Percentiles rank a stretch among this genome's conserved stretches.
phyloP scores from a whole-genome alignment of 176 grass and related monocot species.

The Luzula sylvatica region DNA sequence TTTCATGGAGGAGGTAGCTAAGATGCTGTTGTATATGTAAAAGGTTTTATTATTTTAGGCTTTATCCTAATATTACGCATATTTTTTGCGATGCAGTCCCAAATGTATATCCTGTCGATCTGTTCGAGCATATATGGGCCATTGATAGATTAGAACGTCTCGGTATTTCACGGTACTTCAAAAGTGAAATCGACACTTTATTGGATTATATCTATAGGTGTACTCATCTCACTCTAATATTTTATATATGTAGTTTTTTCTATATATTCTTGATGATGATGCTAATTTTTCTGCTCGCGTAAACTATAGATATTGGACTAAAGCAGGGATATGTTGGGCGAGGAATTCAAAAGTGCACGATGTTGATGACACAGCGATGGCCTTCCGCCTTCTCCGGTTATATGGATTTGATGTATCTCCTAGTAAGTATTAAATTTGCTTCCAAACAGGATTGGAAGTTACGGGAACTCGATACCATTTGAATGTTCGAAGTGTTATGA shows the following conservation, averaged over 20 bases:
- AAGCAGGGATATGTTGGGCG: conserved; percentile 88
- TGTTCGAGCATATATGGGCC: conserved; percentile 62
- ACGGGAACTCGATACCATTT: no score
- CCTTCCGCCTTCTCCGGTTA: conserved; percentile 64
- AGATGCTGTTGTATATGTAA: neutral
- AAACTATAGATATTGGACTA: conserved; percentile 50
- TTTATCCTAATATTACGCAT: neutral
- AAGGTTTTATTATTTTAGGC: neutral
- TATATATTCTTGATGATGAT: neutral
- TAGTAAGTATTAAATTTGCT: conserved; percentile 23
- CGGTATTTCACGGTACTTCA: conserved; percentile 58
- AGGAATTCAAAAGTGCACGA: conserved; percentile 56
- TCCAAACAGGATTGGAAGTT: no score
- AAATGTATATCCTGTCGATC: conserved; percentile 73
- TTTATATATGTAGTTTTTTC: neutral
- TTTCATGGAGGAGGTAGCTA: conserved; percentile 65
- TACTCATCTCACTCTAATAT: neutral
- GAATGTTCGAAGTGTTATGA: no score
- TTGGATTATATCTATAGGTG: conserved; percentile 72
- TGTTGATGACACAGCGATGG: conserved; percentile 83
- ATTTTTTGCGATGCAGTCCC: conserved; percentile 36
- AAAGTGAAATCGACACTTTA: conserved; percentile 50
- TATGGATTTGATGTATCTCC: conserved; percentile 73
- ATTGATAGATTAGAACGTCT: conserved; percentile 68
- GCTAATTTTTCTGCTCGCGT: neutral